These are phyloP conservation scores for Leptodermis oblonga DNA, from an alignment of 257 asterid species.

Conservation along the genomic window DNA sequence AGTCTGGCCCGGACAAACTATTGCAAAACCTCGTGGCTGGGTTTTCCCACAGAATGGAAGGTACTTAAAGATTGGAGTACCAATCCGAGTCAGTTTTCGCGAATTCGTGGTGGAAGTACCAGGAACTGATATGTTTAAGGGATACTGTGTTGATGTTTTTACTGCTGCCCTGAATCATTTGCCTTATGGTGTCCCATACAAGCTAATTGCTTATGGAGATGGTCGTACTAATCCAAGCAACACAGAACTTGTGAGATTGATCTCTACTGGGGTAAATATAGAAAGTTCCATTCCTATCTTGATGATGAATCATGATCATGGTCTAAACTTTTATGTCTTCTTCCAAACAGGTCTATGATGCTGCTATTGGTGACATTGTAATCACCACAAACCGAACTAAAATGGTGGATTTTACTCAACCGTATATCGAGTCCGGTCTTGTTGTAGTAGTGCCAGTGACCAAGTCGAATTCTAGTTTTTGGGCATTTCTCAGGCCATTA, in stretches of 20 bases:
- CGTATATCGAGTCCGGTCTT: conserved; percentile 56
- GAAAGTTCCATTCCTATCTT: not conserved
- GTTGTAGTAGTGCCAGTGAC: conserved; percentile 49
- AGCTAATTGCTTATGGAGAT: conserved; percentile 45
- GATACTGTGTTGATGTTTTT: conserved; percentile 60
- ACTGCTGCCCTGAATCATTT: conserved; percentile 43
- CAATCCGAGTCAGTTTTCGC: conserved; percentile 43
- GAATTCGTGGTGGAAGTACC: conserved; percentile 37
- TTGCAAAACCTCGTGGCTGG: conserved; percentile 60
- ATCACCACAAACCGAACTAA: conserved; percentile 48
- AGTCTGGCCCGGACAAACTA: conserved; percentile 59
- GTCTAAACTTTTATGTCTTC: not conserved
- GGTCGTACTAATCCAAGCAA: conserved; percentile 40
- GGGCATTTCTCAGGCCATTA: conserved; percentile 51
- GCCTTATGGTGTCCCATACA: conserved; percentile 55
- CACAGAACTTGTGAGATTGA: conserved; percentile 41
- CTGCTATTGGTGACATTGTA: conserved; percentile 57
- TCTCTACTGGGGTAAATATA: conserved; percentile 38
- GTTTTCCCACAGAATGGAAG: conserved; percentile 50
- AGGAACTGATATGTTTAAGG: conserved; percentile 33
- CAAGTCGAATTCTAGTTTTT: conserved; percentile 33
- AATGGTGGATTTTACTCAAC: conserved; percentile 61
- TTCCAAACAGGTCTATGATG: conserved; percentile 39
- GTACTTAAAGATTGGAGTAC: conserved; percentile 49
- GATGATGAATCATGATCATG: not conserved